phyloP scores from a whole-genome alignment of 139 green algal genomes.

The Mesotaenium endlicherianum region DNA sequence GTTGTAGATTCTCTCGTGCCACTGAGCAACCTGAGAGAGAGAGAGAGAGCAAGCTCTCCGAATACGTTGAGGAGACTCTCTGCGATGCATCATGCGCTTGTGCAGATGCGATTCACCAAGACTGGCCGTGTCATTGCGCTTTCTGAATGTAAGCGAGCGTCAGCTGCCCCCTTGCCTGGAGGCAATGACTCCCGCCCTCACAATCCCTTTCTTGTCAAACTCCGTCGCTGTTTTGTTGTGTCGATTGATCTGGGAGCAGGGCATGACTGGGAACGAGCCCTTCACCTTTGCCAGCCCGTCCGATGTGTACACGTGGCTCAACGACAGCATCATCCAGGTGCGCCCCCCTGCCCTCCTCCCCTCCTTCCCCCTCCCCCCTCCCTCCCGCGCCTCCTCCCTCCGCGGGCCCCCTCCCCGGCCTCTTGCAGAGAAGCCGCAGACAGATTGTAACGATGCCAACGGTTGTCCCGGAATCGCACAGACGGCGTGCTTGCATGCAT shows the following conservation, averaged over 20 bases:
- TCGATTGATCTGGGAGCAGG: background rate
- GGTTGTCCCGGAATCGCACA: too few relatives aligned
- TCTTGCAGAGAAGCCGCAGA: too few relatives aligned
- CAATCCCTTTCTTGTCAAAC: background rate
- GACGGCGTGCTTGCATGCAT: too few relatives aligned
- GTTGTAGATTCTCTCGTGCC: too few relatives aligned
- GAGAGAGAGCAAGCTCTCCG: too few relatives aligned
- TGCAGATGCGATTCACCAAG: too few relatives aligned
- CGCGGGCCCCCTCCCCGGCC: background rate
- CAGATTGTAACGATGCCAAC: too few relatives aligned
- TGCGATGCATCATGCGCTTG: too few relatives aligned
- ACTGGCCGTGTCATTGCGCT: too few relatives aligned
- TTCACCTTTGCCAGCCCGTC: background rate
- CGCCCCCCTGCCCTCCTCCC: slow-evolving; percentile 11
- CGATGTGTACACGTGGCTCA: slow-evolving; percentile 69
- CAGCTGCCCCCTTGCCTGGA: background rate
- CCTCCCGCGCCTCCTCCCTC: background rate
- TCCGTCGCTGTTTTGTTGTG: background rate
- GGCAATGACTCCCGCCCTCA: too few relatives aligned
- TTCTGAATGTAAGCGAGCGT: background rate
- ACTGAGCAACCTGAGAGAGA: too few relatives aligned
- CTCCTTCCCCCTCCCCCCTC: background rate
- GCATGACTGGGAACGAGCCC: background rate
- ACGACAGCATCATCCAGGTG: slow-evolving; percentile 36
- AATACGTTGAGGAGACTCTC: too few relatives aligned